Conservation (phyloP, 495 filamentous ascomycete genomes). For the Xylaria nigripes region DNA sequence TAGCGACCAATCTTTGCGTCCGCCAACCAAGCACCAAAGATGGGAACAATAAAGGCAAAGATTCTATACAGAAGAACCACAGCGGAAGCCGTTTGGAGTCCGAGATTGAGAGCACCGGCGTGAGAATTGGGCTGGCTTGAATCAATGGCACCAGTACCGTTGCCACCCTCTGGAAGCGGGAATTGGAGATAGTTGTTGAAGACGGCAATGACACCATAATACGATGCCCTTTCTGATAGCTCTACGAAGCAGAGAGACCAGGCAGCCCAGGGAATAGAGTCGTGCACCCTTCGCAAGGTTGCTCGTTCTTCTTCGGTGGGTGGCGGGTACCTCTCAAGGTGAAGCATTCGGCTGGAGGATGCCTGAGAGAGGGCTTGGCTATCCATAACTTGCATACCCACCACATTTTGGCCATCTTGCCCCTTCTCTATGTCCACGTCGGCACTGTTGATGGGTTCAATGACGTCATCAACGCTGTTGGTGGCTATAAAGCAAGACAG, state of each 20-base stretch:
- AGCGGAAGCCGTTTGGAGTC: conserved; percentile 45
- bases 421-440: conserved; percentile 1
- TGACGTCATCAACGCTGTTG: conserved; percentile 5
- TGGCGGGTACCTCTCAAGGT: conserved; percentile 11
- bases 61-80: conserved; percentile 45
- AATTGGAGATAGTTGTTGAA: conserved; percentile 47
- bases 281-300: conserved; percentile 42
- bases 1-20: conserved; percentile 46
- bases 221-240: conserved; percentile 43
- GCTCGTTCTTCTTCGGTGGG: conserved; percentile 43
- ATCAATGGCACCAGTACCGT: conserved; percentile 27
- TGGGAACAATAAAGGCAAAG: conserved; percentile 44
- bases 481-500: neutral
- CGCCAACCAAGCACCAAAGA: conserved; percentile 36
- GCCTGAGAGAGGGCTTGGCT: conserved; percentile 8
- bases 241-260: conserved; percentile 43
- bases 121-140: conserved; percentile 20
- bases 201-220: conserved; percentile 39
- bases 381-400: neutral
- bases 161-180: conserved; percentile 41
- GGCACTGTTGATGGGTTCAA: conserved; percentile 11
- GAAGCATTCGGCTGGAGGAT: conserved; percentile 3
- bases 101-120: conserved; percentile 27
- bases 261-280: conserved; percentile 31
- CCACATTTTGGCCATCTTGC: neutral